phyloP scores from a whole-genome alignment of 1,284 basidiomycete genomes.

The Fomes fomentarius region DNA sequence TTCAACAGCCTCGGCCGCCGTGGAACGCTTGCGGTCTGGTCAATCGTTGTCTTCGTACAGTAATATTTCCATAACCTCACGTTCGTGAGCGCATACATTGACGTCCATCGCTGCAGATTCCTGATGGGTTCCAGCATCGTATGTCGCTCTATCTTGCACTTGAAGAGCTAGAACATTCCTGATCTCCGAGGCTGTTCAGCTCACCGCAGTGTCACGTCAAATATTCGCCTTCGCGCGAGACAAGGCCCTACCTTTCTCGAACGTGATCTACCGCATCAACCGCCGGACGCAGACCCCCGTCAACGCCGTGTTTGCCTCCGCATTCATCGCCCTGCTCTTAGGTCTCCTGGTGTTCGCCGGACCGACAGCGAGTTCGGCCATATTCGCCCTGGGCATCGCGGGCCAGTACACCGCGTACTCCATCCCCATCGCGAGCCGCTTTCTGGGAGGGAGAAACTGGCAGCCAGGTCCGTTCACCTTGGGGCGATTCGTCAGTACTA shows the following conservation, averaged over 20 bases:
- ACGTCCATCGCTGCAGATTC: slow-evolving; percentile 42
- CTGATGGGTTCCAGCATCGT: slow-evolving; percentile 78
- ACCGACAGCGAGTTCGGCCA: slow-evolving; percentile 60
- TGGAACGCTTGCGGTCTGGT: slow-evolving; percentile 63
- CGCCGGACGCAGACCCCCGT: slow-evolving; percentile 64
- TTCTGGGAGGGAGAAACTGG: slow-evolving; percentile 50
- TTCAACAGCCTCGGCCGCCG: slow-evolving; percentile 63
- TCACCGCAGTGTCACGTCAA: slow-evolving; percentile 46
- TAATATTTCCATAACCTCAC: slow-evolving; percentile 3
- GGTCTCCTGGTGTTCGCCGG: slow-evolving; percentile 70
- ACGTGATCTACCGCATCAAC: slow-evolving; percentile 68
- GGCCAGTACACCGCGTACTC: slow-evolving; percentile 61
- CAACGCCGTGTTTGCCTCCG: slow-evolving; percentile 64
- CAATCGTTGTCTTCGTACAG: slow-evolving; percentile 26
- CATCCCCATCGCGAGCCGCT: slow-evolving; percentile 44
- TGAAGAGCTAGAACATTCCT: no score
- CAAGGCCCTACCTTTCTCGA: slow-evolving; percentile 73
- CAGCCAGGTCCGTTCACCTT: slow-evolving; percentile 68
- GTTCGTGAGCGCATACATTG: not conserved
- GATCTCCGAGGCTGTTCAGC: slow-evolving; percentile 2
- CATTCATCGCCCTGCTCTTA: slow-evolving; percentile 45
- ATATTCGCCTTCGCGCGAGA: slow-evolving; percentile 69
- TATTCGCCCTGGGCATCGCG: slow-evolving; percentile 63
- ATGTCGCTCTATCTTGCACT: slow-evolving; percentile 6
- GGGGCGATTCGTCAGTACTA: slow-evolving; percentile 38